Conservation (phyloP, 1,139 yeast species). For the Candida neerlandica region DNA sequence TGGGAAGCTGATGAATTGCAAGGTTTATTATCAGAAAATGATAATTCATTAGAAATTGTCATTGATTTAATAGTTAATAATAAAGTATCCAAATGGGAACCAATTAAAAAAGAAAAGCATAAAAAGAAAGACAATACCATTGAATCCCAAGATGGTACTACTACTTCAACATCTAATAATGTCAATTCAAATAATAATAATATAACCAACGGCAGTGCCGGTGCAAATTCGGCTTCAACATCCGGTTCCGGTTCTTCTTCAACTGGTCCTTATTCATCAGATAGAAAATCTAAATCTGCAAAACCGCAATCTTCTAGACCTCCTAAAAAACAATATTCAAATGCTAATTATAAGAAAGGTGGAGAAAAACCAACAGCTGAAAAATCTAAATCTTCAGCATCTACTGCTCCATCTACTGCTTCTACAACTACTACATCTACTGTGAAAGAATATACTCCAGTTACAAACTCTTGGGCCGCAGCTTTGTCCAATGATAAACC, state of each 20-base stretch:
- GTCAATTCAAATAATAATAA: no score
- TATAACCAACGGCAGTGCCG: constrained; percentile 1
- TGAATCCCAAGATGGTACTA: constrained; percentile 18
- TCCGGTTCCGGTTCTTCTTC: constrained; percentile 3
- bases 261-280: constrained; percentile 9
- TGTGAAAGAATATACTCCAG: constrained; percentile 18
- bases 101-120: constrained; percentile 52
- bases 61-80: constrained; percentile 89
- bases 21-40: constrained; percentile 72
- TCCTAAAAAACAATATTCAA: constrained; percentile 11
- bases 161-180: not conserved
- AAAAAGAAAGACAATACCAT: constrained; percentile 39
- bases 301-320: constrained; percentile 12
- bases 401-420: constrained; percentile 7
- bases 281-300: constrained; percentile 10
- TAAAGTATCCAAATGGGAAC: constrained; percentile 62
- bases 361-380: constrained; percentile 4
- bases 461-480: constrained; percentile 53
- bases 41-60: constrained; percentile 73
- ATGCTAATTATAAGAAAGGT: constrained; percentile 5
- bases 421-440: constrained; percentile 11
- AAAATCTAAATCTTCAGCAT: constrained; percentile 8
- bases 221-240: not conserved
- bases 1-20: constrained; percentile 89
- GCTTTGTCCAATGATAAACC: constrained; percentile 46